Evolutionary conservation across 2,329 filamentous ascomycete genomes (phyloP).

Genomic region (Acrocalymma vagum): DNA sequence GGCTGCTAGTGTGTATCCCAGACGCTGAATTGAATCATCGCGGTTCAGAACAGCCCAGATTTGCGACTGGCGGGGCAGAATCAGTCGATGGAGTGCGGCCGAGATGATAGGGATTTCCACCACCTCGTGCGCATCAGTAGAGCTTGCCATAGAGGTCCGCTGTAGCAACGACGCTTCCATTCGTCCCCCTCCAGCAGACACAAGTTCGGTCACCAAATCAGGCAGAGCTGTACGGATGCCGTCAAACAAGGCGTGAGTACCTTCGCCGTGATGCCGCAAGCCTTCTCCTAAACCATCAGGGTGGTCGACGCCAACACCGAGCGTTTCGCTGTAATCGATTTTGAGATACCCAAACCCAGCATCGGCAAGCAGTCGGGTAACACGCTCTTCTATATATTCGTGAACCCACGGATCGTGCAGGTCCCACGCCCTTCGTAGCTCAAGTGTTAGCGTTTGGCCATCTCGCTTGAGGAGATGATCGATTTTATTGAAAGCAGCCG

Average conservation of each 20-base stretch:
- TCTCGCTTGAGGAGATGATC: slow-evolving; percentile 7
- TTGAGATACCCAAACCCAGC: slow-evolving; percentile 9
- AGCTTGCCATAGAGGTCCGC: slow-evolving; percentile 6
- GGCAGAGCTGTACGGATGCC: slow-evolving; percentile 5
- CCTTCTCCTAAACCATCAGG: slow-evolving; percentile 6
- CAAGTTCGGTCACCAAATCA: slow-evolving; percentile 6
- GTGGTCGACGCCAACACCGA: slow-evolving; percentile 8
- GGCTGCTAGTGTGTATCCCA: background rate
- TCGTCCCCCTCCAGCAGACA: slow-evolving; percentile 3
- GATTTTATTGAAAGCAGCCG: slow-evolving; percentile 3
- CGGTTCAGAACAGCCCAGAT: slow-evolving; percentile 5
- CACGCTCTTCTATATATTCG: slow-evolving; percentile 3
- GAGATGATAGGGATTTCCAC: slow-evolving; percentile 7
- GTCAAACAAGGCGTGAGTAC: slow-evolving; percentile 6
- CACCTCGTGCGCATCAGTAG: slow-evolving; percentile 2
- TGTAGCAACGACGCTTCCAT: slow-evolving; percentile 7
- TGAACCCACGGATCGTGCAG: slow-evolving; percentile 8
- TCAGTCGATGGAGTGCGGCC: slow-evolving; percentile 6
- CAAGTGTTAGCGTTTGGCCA: slow-evolving; percentile 7
- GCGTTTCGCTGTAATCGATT: slow-evolving; percentile 9
- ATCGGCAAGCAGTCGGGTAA: slow-evolving; percentile 4
- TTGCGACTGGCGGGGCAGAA: slow-evolving; percentile 5
- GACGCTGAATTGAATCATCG: slow-evolving; percentile 1
- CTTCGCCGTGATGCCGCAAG: slow-evolving; percentile 8
- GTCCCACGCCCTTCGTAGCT: slow-evolving; percentile 8